Base-by-base conservation (phyloP, 441 rosid genomes). In the Erysimum pusillum region DNA sequence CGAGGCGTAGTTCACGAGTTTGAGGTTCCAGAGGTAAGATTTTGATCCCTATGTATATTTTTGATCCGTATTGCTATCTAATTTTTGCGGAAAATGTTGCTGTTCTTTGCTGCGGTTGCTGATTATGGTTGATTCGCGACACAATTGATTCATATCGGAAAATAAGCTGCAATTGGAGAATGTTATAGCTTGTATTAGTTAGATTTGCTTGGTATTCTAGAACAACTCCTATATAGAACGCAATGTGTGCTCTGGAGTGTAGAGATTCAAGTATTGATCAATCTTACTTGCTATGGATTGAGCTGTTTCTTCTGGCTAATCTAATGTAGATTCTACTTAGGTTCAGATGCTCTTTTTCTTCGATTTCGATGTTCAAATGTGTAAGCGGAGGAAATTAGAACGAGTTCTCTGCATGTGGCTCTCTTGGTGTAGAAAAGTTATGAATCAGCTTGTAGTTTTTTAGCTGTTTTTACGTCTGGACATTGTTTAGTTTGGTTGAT, bases 1-100 rank as follows among this genome's bases (percentile, higher is more conserved):
- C 90, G 91, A 20, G 95, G 94, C 14, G 84, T 90, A 0, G 87
- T 87, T 41, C 95, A 92, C 72, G 89, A 94, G 71, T 94, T 94
- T 64, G 44, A 83, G 5, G 97, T 94, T 61, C 97, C 97, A 0
- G 97, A 90, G 97, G 96, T 90, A 72, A 5, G 11, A 28, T 18
- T 22, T 22, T 22, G 25, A 22, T 22, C 25, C 25, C 25, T 22
- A 22, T 22, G 25, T 22, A 22, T 22, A 22, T 22, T 67, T 53
- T 48, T n/a, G 60, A 48, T 61, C 12, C 45, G 18, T 48, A 39
- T 7, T 15, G 12, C 28, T 32, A 36, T 75, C 77, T 75, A 68
- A 46, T 71, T 79, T 20, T 62, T 5, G n/a, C 7, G 49, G 67
- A 44, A 64, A 54, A 60, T 49, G 78, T 45, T 13, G 18, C 13